A percentile compares a stretch with the other conserved stretches of the same genome.
Conservation (phyloP, 805 yeast genomes). For the Candida jianshihensis region DNA sequence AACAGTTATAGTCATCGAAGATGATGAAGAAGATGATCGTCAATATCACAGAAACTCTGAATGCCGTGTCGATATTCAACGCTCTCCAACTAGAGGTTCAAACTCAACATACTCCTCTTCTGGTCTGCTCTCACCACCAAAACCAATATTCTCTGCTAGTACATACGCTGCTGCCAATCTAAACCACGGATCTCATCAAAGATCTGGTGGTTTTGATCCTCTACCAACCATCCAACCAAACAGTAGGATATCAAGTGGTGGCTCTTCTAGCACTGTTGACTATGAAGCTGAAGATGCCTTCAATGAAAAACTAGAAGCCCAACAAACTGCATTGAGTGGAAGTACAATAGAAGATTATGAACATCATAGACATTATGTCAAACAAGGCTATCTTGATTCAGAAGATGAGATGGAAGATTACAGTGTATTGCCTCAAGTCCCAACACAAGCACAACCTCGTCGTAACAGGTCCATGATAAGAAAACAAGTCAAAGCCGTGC, state of each 20-base stretch:
- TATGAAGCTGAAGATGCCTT: constrained; percentile 9
- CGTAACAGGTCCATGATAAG: constrained; percentile 63
- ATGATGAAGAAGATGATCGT: constrained; percentile 25
- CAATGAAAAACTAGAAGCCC: constrained; percentile 15
- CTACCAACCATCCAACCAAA: constrained; percentile 10
- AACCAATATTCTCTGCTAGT: constrained; percentile 56
- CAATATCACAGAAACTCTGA: constrained; percentile 6
- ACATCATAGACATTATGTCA: background rate
- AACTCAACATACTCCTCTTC: constrained; percentile 26
- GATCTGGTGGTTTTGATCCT: constrained; percentile 2
- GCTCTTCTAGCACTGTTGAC: constrained; percentile 20
- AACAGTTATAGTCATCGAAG: constrained; percentile 41
- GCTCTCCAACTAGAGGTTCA: constrained; percentile 31
- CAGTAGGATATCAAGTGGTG: constrained; percentile 26
- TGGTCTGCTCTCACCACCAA: constrained; percentile 53
- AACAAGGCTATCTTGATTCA: constrained; percentile 8
- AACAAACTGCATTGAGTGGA: constrained; percentile 19
- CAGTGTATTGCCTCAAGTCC: constrained; percentile 36
- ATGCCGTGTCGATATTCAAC: constrained; percentile 18
- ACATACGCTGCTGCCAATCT: constrained; percentile 53
- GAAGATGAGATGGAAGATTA: constrained; percentile 36
- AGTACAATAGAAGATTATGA: constrained; percentile 34
- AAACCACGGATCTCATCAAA: constrained; percentile 4
- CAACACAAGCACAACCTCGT: constrained; percentile 36
- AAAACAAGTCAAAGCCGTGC: constrained; percentile 67